A percentile compares a stretch with the other conserved stretches of the same genome.
phyloP scores from a whole-genome alignment of 192 early-diverging fungal species.

The Coemansia biformis region DNA sequence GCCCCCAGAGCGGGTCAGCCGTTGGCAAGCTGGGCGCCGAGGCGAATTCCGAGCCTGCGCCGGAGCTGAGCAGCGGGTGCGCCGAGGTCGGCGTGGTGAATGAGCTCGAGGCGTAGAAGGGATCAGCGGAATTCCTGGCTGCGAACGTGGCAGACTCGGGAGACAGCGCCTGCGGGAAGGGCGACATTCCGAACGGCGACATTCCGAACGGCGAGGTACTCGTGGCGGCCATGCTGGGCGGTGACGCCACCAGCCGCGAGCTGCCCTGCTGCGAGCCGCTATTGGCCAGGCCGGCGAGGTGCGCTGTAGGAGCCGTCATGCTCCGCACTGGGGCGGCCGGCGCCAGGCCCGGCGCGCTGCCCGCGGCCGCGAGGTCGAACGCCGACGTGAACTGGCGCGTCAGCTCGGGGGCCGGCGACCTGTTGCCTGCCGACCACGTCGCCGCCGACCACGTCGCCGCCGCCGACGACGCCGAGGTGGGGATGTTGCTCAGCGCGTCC shows the following conservation, averaged over 20 bases:
- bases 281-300: conserved; percentile 2
- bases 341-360: not conserved
- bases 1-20: no score
- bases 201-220: conserved; percentile 4
- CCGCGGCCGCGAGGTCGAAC: conserved; percentile 27
- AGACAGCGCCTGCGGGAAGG: conserved; percentile 20
- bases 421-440: conserved; percentile 6
- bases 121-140: conserved; percentile 1
- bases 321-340: not conserved
- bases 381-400: conserved; percentile 45
- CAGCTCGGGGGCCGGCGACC: conserved; percentile 31
- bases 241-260: conserved; percentile 4
- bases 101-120: conserved; percentile 14
- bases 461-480: conserved; percentile 12
- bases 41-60: not conserved
- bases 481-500: conserved; percentile 38
- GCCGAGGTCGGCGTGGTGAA: conserved; percentile 10
- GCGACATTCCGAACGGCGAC: conserved; percentile 17
- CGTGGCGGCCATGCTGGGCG: conserved; percentile 13
- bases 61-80: conserved; percentile 1
- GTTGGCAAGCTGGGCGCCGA: not conserved
- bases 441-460: no score
- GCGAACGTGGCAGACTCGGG: conserved; percentile 13
- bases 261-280: conserved; percentile 13
- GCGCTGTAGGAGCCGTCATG: conserved; percentile 1